These are phyloP conservation scores for Pestalotiopsis sp. DNA, from an alignment of 2,329 filamentous ascomycete species.

Conservation along the genomic window DNA sequence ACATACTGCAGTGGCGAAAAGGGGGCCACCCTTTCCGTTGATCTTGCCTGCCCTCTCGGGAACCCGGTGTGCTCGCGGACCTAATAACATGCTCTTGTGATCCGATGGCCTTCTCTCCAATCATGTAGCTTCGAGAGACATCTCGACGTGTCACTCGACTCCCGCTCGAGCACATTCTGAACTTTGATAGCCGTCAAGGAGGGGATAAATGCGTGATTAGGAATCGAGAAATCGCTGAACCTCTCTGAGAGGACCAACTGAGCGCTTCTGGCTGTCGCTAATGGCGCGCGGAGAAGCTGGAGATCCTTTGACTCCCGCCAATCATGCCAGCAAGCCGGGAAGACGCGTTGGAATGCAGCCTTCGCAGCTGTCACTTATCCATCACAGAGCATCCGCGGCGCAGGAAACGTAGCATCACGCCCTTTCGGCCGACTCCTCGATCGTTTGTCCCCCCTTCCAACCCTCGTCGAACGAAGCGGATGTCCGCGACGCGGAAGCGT, in stretches of 20 bases:
- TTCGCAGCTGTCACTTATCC: too few species aligned
- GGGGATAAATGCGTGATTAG: not conserved
- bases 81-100: not conserved
- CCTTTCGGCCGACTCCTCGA: too few species aligned
- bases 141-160: not conserved
- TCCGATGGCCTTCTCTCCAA: not conserved
- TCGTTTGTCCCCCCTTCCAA: too few species aligned
- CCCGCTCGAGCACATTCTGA: not conserved
- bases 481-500: too few species aligned
- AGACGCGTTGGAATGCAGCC: too few species aligned
- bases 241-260: not conserved
- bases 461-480: too few species aligned
- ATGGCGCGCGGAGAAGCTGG: too few species aligned
- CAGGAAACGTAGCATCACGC: too few species aligned
- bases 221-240: not conserved
- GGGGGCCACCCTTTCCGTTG: not conserved
- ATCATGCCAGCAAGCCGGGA: too few species aligned
- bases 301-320: too few species aligned
- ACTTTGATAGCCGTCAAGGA: not conserved
- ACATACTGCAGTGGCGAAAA: not conserved
- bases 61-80: not conserved
- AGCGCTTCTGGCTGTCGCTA: not conserved
- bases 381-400: too few species aligned
- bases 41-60: not conserved
- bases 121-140: not conserved